Evolutionary conservation across 306 rosid genomes (phyloP).

Genomic region (Trichosanthes cucumerina): DNA sequence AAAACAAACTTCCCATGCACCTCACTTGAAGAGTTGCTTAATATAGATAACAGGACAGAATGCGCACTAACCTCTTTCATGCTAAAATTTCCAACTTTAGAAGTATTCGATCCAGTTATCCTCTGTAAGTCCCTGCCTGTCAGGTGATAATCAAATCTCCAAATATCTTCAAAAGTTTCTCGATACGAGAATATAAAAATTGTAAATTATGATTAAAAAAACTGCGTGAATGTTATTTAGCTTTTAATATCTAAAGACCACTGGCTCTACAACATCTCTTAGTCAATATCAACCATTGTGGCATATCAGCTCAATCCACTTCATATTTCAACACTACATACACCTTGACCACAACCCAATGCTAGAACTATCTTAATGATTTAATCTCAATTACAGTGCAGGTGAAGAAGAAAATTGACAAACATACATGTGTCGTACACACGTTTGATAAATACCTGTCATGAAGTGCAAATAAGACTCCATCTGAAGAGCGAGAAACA

Average conservation of each 20-base stretch:
- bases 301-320: not conserved
- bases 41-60: not conserved
- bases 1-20: not conserved
- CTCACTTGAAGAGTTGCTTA: not conserved
- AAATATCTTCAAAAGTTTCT: constrained; percentile 18
- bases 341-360: not conserved
- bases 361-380: not conserved
- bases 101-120: constrained; percentile 47
- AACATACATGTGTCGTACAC: not conserved
- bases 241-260: not conserved
- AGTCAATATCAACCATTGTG: not conserved
- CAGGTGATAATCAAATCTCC: constrained; percentile 45
- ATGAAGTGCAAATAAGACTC: constrained; percentile 76
- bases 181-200: not conserved
- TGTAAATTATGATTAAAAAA: not conserved
- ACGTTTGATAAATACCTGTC: constrained; percentile 43
- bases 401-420: not conserved
- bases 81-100: constrained; percentile 57
- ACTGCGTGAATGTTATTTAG: not conserved
- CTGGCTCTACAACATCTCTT: not conserved
- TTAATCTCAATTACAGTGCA: not conserved
- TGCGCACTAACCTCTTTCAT: constrained; percentile 40
- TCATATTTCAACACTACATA: not conserved
- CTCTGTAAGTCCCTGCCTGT: constrained; percentile 98
- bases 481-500: constrained; percentile 81